Conservation (phyloP, 495 filamentous ascomycete species). For the Neurospora terricola region DNA sequence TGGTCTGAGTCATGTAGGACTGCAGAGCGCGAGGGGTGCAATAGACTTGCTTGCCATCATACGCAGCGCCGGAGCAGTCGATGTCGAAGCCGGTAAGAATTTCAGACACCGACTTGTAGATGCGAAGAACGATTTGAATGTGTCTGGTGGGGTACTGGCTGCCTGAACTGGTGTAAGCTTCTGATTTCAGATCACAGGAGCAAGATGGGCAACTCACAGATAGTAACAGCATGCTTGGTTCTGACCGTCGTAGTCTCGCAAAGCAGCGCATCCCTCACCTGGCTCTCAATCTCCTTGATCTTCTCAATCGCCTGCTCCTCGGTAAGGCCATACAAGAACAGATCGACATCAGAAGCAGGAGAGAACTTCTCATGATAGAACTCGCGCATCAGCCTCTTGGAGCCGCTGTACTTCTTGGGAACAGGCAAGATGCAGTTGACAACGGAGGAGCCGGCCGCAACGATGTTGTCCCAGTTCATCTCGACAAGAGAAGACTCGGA, state of each 20-base stretch:
- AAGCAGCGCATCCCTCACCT: constrained; percentile 60
- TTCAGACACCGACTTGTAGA: constrained; percentile 71
- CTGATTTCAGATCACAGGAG: not conserved
- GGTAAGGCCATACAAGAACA: constrained; percentile 70
- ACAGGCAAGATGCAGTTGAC: constrained; percentile 65
- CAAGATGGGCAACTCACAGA: constrained; percentile 28
- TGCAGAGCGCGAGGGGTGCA: constrained; percentile 58
- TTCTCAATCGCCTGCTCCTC: constrained; percentile 68
- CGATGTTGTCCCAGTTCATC: constrained; percentile 67
- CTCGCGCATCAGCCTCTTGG: constrained; percentile 55
- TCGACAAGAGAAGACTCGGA: constrained; percentile 55
- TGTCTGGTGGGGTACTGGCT: constrained; percentile 75
- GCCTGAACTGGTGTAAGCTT: constrained; percentile 22
- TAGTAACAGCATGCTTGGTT: constrained; percentile 77
- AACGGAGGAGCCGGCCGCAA: constrained; percentile 68
- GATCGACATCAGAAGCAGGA: constrained; percentile 74
- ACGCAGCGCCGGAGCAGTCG: constrained; percentile 70
- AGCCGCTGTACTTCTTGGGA: constrained; percentile 49
- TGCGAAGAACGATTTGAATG: constrained; percentile 70
- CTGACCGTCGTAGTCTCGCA: constrained; percentile 66
- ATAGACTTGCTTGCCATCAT: constrained; percentile 67
- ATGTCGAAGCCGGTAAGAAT: constrained; percentile 82
- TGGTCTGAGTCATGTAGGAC: constrained; percentile 70
- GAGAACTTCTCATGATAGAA: constrained; percentile 73
- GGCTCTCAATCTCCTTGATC: constrained; percentile 66